phyloP scores from a whole-genome alignment of 2,329 filamentous ascomycete species.

The Exophiala phaeomuriformis region DNA sequence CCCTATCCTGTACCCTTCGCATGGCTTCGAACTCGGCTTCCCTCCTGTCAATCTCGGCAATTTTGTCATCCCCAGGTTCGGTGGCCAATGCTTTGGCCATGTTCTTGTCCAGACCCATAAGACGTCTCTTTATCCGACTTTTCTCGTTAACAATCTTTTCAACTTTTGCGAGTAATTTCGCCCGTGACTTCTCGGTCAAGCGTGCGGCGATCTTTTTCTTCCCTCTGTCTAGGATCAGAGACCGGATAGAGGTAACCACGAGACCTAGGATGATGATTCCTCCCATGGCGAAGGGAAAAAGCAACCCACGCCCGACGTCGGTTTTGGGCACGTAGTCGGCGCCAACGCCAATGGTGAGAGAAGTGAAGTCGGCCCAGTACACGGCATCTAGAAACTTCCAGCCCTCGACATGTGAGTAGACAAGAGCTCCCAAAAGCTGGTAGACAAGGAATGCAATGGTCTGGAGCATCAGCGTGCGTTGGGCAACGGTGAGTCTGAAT shows the following conservation, averaged over 20 bases:
- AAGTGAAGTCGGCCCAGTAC: conserved; percentile 51
- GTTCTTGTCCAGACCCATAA: conserved; percentile 11
- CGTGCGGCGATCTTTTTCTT: conserved; percentile 33
- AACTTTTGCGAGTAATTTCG: conserved; percentile 28
- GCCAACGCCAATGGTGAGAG: conserved; percentile 51
- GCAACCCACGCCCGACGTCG: conserved; percentile 43
- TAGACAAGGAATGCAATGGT: conserved; percentile 39
- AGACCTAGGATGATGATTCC: conserved; percentile 51
- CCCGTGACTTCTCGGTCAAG: conserved; percentile 33
- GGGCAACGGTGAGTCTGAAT: conserved; percentile 50
- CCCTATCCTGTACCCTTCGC: conserved; percentile 39
- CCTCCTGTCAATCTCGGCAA: conserved; percentile 23
- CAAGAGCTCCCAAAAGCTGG: conserved; percentile 34
- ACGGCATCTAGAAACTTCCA: conserved; percentile 50
- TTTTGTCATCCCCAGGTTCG: conserved; percentile 16
- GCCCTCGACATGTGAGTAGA: conserved; percentile 40
- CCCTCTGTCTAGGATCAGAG: conserved; percentile 35
- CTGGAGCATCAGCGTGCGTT: conserved; percentile 47
- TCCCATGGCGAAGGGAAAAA: conserved; percentile 50
- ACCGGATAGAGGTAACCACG: conserved; percentile 47
- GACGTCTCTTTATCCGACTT: conserved; percentile 4
- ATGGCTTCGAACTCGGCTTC: conserved; percentile 40
- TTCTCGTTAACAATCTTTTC: conserved; percentile 5
- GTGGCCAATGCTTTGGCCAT: conserved; percentile 11
- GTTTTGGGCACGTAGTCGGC: conserved; percentile 46